These are phyloP conservation scores for Verticillium tricorpus DNA, from an alignment of 2,329 filamentous ascomycete genomes.

Conservation along the genomic window DNA sequence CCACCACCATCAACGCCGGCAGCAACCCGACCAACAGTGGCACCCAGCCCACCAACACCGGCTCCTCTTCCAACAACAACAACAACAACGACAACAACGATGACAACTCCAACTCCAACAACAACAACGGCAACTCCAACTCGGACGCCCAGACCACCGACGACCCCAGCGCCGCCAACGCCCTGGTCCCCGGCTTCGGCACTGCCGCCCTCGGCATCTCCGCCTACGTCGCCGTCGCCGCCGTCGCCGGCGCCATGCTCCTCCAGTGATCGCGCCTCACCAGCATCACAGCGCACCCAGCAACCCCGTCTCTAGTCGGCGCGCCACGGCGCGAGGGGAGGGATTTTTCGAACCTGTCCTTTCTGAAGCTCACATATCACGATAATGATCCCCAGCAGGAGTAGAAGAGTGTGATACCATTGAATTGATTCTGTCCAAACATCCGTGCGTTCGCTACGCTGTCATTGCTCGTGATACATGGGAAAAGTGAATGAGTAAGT, in stretches of 20 bases:
- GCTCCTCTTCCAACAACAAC: constrained; percentile 1
- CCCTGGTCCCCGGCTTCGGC: constrained; percentile 5
- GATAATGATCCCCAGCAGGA: background rate
- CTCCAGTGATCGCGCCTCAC: constrained; percentile 3
- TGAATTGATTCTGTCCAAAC: background rate
- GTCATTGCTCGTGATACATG: background rate
- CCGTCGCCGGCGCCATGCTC: constrained; percentile 4
- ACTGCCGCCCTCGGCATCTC: constrained; percentile 8
- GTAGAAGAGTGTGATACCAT: background rate
- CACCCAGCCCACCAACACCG: constrained; percentile 4
- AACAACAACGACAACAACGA: constrained; percentile 1
- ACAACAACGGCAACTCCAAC: constrained; percentile 2
- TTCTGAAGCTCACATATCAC: background rate
- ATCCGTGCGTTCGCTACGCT: background rate
- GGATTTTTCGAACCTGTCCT: background rate
- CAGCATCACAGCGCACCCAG: background rate
- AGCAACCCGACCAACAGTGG: background rate
- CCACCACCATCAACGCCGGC: constrained; percentile 9
- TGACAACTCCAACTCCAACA: constrained; percentile 3
- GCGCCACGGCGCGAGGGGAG: background rate
- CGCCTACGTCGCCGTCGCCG: constrained; percentile 6
- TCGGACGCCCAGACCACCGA: constrained; percentile 5
- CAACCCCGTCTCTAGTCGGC: background rate
- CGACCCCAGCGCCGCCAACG: constrained; percentile 5
- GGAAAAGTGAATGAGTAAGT: background rate